phyloP scores from a whole-genome alignment of 805 yeast species.

The Saturnispora kantuleensis region DNA sequence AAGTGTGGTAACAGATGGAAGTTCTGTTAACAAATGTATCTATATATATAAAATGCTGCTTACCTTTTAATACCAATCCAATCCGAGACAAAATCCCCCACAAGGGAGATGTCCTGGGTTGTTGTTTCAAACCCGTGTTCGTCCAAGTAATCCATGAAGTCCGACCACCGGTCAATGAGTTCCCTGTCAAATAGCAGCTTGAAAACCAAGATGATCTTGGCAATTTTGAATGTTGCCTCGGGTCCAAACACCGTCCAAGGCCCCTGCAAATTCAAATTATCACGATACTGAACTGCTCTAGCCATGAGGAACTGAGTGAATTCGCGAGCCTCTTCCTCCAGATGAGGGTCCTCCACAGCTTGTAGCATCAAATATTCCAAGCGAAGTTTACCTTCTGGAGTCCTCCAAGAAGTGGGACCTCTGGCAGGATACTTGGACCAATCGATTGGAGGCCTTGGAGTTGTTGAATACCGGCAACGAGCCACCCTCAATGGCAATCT shows the following conservation, averaged over 20 bases:
- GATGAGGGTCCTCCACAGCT: slow-evolving; percentile 3
- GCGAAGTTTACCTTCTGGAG: slow-evolving; percentile 8
- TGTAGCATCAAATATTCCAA: slow-evolving; percentile 11
- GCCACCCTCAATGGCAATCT: too few species aligned
- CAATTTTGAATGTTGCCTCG: slow-evolving; percentile 1
- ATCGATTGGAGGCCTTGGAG: slow-evolving; percentile 1
- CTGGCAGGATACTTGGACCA: slow-evolving; percentile 10
- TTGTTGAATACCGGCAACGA: background rate
- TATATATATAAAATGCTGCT: background rate
- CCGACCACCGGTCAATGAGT: slow-evolving; percentile 7
- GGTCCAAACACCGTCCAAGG: slow-evolving; percentile 1
- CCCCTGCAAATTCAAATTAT: background rate
- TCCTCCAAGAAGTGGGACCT: slow-evolving; percentile 8
- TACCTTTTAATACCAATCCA: slow-evolving; percentile 4
- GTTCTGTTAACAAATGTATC: slow-evolving; percentile 45
- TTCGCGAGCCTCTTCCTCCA: slow-evolving; percentile 1
- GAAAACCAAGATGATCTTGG: slow-evolving; percentile 5
- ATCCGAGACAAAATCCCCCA: slow-evolving; percentile 9
- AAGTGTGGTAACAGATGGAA: slow-evolving; percentile 98
- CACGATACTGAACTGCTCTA: background rate
- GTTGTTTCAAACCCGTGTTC: slow-evolving; percentile 3
- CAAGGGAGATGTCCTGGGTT: slow-evolving; percentile 8
- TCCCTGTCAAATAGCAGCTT: slow-evolving; percentile 7
- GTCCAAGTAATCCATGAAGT: slow-evolving; percentile 7
- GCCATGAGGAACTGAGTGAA: slow-evolving; percentile 3